Percentiles rank a stretch among this genome's conserved stretches.
Evolutionary conservation across 2,329 filamentous ascomycete species (phyloP).

Genomic region (Aspergillus neotritici): DNA sequence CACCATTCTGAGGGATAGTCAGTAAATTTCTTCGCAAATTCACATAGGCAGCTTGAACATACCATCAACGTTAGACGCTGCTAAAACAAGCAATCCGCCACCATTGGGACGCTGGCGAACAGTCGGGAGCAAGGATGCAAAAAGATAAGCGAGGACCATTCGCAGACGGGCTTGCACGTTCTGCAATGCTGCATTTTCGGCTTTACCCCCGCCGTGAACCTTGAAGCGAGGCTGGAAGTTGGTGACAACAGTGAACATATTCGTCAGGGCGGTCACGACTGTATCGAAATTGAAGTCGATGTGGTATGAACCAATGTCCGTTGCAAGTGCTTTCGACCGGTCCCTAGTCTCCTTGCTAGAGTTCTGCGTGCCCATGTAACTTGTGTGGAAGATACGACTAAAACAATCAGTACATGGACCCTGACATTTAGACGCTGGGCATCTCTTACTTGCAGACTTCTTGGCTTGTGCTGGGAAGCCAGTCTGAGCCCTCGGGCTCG

Average conservation of each 20-base stretch:
- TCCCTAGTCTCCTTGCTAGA: slow-evolving; percentile 62
- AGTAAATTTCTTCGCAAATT: neutral
- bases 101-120: slow-evolving; percentile 53
- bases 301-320: slow-evolving; percentile 65
- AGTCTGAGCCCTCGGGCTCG: slow-evolving; percentile 42
- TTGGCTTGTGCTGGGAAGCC: slow-evolving; percentile 53
- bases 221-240: slow-evolving; percentile 58
- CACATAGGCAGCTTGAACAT: slow-evolving; percentile 1
- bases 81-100: slow-evolving; percentile 59
- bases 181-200: slow-evolving; percentile 62
- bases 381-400: slow-evolving; percentile 54
- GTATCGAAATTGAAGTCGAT: slow-evolving; percentile 68
- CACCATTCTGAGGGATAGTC: slow-evolving; percentile 24
- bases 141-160: slow-evolving; percentile 62
- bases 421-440: neutral
- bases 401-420: neutral
- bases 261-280: slow-evolving; percentile 56
- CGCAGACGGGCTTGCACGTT: slow-evolving; percentile 62
- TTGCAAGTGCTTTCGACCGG: slow-evolving; percentile 56
- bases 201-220: slow-evolving; percentile 56
- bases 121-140: slow-evolving; percentile 58
- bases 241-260: slow-evolving; percentile 54
- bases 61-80: slow-evolving; percentile 59
- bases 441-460: slow-evolving; percentile 52
- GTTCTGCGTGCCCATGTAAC: slow-evolving; percentile 66